Evolutionary conservation across 805 yeast genomes (phyloP).

Genomic region (Metschnikowia picachoensis): DNA sequence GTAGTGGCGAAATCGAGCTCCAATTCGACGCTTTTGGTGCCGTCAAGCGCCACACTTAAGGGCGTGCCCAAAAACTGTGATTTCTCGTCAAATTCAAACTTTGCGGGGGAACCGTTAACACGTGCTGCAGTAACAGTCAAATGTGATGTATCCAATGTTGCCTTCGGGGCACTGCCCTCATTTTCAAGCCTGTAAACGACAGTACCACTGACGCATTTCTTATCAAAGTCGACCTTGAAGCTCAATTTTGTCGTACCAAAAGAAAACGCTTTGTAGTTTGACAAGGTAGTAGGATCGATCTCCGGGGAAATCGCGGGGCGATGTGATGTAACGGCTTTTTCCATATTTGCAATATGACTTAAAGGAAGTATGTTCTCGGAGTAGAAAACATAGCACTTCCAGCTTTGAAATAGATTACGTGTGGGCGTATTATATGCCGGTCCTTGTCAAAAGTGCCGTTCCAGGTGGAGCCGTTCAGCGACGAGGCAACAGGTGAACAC

Average conservation of each 20-base stretch:
- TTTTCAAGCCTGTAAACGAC: constrained; percentile 46
- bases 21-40: constrained; percentile 22
- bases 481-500: not conserved
- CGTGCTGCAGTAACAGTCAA: constrained; percentile 44
- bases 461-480: constrained; percentile 4
- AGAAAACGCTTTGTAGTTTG: constrained; percentile 58
- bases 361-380: not conserved
- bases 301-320: constrained; percentile 18
- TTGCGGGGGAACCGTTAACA: constrained; percentile 37
- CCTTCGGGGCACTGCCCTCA: constrained; percentile 21
- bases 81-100: constrained; percentile 37
- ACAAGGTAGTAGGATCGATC: constrained; percentile 71
- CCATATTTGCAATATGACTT: not conserved
- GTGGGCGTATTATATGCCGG: constrained; percentile 5
- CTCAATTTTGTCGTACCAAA: constrained; percentile 51
- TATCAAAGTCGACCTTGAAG: constrained; percentile 53
- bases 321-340: constrained; percentile 10
- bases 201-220: constrained; percentile 49
- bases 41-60: constrained; percentile 30
- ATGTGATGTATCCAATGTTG: constrained; percentile 69
- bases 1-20: constrained; percentile 66
- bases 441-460: constrained; percentile 1
- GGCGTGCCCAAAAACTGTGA: constrained; percentile 60
- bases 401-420: not conserved
- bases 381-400: not conserved